Percentiles rank a stretch among this genome's conserved stretches.
phyloP scores from a whole-genome alignment of 1,139 yeast species.

The Hansenula sp. region DNA sequence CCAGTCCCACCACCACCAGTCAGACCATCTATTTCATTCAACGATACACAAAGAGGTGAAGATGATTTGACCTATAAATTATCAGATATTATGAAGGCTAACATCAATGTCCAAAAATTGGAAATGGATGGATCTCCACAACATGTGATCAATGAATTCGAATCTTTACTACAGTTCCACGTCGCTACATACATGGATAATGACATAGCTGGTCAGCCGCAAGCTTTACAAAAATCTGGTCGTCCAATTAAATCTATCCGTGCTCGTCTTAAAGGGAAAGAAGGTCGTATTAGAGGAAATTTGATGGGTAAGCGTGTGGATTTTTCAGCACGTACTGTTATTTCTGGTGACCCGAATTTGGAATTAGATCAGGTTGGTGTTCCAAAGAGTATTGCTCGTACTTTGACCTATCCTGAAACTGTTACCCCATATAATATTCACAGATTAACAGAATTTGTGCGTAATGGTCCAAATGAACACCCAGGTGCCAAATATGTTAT shows the following conservation, averaged over 20 bases:
- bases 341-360: conserved; percentile 97
- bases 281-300: conserved; percentile 97
- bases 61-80: conserved; percentile 98
- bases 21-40: conserved; percentile 96
- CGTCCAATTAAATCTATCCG: conserved; percentile 98
- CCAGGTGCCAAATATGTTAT: conserved; percentile 99
- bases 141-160: conserved; percentile 95
- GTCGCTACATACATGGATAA: conserved; percentile 99
- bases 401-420: conserved; percentile 93
- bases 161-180: conserved; percentile 90
- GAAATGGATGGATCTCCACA: conserved; percentile 99
- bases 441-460: conserved; percentile 83
- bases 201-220: conserved; percentile 99
- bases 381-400: conserved; percentile 93
- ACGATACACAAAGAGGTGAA: conserved; percentile 98
- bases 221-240: conserved; percentile 97
- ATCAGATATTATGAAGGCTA: conserved; percentile 95
- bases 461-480: conserved; percentile 98
- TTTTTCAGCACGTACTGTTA: conserved; percentile 98
- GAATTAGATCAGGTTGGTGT: conserved; percentile 99
- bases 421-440: conserved; percentile 98
- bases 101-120: conserved; percentile 89
- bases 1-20: conserved; percentile 99
- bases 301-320: conserved; percentile 99
- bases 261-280: conserved; percentile 98